These are phyloP conservation scores for Penicillium turbatum DNA, from an alignment of 495 filamentous ascomycete species.

Conservation along the genomic window DNA sequence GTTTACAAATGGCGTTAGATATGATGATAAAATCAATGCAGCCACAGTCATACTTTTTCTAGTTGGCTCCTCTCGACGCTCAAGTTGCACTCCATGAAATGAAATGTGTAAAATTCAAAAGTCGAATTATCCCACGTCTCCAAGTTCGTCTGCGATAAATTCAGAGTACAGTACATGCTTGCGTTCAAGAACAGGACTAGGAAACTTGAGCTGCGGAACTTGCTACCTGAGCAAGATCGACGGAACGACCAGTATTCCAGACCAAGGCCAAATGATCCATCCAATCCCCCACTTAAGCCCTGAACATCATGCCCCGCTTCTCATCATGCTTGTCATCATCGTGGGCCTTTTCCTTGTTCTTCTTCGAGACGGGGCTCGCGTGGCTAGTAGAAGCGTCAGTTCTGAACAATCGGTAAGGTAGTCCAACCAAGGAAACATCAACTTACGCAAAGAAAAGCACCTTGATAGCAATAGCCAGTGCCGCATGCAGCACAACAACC, in stretches of 20 bases:
- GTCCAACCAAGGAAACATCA: background rate
- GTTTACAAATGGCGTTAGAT: conserved; percentile 45
- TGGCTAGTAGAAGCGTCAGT: conserved; percentile 40
- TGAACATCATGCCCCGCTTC: conserved; percentile 33
- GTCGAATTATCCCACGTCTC: conserved; percentile 20
- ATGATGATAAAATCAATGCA: conserved; percentile 43
- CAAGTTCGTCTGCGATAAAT: conserved; percentile 6
- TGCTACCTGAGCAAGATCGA: conserved; percentile 26
- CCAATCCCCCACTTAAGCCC: conserved; percentile 10
- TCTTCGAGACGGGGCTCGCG: conserved; percentile 60
- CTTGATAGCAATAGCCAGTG: conserved; percentile 87
- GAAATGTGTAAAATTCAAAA: conserved; percentile 39
- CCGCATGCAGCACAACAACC: conserved; percentile 81
- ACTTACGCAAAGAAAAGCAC: conserved; percentile 86
- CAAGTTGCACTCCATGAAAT: conserved; percentile 42
- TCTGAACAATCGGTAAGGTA: background rate
- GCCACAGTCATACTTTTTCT: conserved; percentile 43
- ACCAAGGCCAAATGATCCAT: background rate
- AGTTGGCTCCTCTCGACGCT: conserved; percentile 39
- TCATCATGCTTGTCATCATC: conserved; percentile 27
- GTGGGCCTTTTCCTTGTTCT: conserved; percentile 34
- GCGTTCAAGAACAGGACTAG: conserved; percentile 8
- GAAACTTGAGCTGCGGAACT: conserved; percentile 7
- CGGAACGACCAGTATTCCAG: conserved; percentile 4
- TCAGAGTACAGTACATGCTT: conserved; percentile 23